These are phyloP conservation scores for Gossypium rotundifolium DNA, from an alignment of 345 rosid genomes.

Conservation along the genomic window DNA sequence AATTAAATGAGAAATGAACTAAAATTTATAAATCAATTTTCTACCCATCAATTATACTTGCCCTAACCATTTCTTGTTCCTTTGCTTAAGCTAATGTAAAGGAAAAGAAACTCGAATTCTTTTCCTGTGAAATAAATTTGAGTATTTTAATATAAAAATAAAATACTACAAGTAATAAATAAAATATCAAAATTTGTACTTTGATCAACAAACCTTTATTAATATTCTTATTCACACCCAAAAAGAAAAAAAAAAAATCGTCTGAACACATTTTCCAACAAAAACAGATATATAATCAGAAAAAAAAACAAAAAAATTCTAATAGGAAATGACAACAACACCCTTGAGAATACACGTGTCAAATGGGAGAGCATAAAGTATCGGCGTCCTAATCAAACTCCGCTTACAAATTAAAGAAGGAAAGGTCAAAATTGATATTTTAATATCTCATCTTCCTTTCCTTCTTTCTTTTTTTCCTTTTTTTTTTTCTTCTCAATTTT, in stretches of 20 bases:
- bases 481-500: background rate
- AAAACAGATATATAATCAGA: background rate
- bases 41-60: no score
- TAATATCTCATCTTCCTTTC: background rate
- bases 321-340: background rate
- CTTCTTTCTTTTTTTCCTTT: background rate
- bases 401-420: background rate
- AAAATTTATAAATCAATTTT: no score
- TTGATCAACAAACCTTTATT: background rate
- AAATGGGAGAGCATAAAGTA: background rate
- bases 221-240: background rate
- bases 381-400: background rate
- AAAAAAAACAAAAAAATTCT: constrained; percentile 9
- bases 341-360: background rate
- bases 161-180: background rate
- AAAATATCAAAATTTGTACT: background rate
- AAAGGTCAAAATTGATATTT: constrained; percentile 9
- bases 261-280: background rate
- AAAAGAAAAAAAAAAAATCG: background rate
- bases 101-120: no score
- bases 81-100: no score
- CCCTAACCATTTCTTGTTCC: no score
- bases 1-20: no score
- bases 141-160: no score
- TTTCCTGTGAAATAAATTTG: no score